phyloP scores from a whole-genome alignment of 805 yeast genomes.

The Myxozyma melibiosi region DNA sequence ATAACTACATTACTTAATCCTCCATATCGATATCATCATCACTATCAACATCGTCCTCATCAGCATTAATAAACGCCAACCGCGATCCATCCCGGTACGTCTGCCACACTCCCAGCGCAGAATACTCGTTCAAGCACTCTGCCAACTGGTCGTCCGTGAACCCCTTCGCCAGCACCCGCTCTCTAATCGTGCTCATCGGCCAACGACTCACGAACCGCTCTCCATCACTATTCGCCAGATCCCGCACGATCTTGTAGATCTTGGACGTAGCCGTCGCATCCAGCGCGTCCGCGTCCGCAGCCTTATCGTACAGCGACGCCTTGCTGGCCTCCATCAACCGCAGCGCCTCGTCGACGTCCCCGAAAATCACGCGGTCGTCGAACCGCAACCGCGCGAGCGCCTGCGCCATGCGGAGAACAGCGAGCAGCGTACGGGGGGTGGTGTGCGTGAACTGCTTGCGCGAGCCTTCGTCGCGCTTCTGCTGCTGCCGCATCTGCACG shows the following conservation, averaged over 20 bases:
- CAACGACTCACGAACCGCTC: slow-evolving; percentile 43
- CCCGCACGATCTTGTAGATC: slow-evolving; percentile 71
- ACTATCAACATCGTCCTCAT: slow-evolving; percentile 15
- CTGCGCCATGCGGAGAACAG: slow-evolving; percentile 88
- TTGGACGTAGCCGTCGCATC: slow-evolving; percentile 69
- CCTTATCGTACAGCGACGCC: slow-evolving; percentile 64
- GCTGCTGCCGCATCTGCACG: slow-evolving; percentile 89
- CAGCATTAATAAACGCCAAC: slow-evolving; percentile 31
- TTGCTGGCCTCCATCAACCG: slow-evolving; percentile 86
- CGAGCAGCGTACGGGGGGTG: slow-evolving; percentile 92
- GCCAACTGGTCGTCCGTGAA: slow-evolving; percentile 77
- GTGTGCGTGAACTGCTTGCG: slow-evolving; percentile 83
- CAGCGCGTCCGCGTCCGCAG: slow-evolving; percentile 48
- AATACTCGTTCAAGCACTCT: slow-evolving; percentile 75
- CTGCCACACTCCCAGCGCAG: slow-evolving; percentile 67
- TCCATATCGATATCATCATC: slow-evolving; percentile 18
- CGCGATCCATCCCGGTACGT: slow-evolving; percentile 21
- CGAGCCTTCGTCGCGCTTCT: slow-evolving; percentile 75
- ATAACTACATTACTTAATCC: neutral
- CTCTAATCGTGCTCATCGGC: slow-evolving; percentile 56
- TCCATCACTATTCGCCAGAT: slow-evolving; percentile 52
- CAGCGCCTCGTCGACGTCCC: slow-evolving; percentile 94
- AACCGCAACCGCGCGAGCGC: slow-evolving; percentile 91
- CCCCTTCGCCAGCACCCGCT: slow-evolving; percentile 74
- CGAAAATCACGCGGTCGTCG: slow-evolving; percentile 64